These are phyloP conservation scores for Fusarium sp. DNA, from an alignment of 2,329 filamentous ascomycete species.

Conservation along the genomic window DNA sequence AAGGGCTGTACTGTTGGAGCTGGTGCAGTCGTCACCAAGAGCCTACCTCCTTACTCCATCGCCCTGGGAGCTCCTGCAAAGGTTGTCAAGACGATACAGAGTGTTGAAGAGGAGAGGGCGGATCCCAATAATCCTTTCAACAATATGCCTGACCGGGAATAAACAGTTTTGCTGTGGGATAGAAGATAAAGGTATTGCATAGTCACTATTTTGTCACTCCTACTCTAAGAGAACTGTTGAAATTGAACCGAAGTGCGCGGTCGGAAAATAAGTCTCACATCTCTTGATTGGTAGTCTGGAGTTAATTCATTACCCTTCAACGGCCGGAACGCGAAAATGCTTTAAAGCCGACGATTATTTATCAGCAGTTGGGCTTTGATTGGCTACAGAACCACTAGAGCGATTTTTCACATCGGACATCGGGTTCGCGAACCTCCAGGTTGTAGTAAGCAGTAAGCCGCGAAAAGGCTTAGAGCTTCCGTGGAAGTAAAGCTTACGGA, in stretches of 20 bases:
- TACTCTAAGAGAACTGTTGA: background rate
- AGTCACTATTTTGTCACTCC: background rate
- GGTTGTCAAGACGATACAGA: conserved; percentile 60
- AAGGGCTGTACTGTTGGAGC: conserved; percentile 63
- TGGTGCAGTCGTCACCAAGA: conserved; percentile 61
- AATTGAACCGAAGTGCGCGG: background rate
- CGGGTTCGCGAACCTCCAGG: background rate
- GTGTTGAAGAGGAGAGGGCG: conserved; percentile 48
- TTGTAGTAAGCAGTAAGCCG: background rate
- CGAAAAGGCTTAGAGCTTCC: background rate
- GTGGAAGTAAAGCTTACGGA: background rate
- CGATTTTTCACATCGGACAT: background rate
- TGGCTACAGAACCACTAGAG: background rate
- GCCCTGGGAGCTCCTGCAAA: conserved; percentile 61
- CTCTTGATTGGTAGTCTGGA: background rate
- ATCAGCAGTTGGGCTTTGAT: background rate
- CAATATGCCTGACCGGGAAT: conserved; percentile 45
- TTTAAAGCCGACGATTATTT: background rate
- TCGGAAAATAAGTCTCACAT: background rate
- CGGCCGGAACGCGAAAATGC: background rate
- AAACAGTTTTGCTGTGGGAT: background rate
- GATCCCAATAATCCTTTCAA: conserved; percentile 44
- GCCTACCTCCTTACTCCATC: conserved; percentile 60
- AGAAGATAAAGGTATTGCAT: background rate
- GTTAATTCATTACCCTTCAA: background rate